phyloP scores from a whole-genome alignment of 495 filamentous ascomycete genomes.

The Podospora anserina region DNA sequence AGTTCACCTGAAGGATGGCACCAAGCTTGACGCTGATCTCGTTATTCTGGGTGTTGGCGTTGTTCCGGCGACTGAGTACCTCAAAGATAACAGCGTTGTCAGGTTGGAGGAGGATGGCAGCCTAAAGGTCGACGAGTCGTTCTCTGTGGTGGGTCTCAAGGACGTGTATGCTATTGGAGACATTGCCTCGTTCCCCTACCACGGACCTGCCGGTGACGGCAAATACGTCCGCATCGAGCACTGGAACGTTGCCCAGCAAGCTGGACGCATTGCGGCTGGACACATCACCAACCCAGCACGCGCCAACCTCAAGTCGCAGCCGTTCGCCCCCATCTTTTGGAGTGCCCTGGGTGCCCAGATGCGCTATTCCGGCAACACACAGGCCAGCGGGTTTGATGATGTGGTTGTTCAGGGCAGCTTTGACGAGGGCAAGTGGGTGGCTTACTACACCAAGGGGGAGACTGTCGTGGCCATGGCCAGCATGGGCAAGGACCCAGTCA shows the following conservation, averaged over 20 bases:
- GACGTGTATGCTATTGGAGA: conserved; percentile 94
- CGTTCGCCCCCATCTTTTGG: conserved; percentile 95
- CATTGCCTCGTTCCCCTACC: conserved; percentile 92
- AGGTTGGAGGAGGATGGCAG: conserved; percentile 77
- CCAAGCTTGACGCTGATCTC: conserved; percentile 77
- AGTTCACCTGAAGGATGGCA: conserved; percentile 83
- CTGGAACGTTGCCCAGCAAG: conserved; percentile 96
- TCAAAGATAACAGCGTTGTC: conserved; percentile 67
- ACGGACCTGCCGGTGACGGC: conserved; percentile 78
- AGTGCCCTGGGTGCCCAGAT: conserved; percentile 84
- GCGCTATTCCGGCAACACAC: conserved; percentile 85
- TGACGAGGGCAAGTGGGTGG: conserved; percentile 79
- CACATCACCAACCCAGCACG: conserved; percentile 67
- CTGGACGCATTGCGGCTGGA: conserved; percentile 71
- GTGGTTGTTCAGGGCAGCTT: conserved; percentile 71
- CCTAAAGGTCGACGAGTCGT: conserved; percentile 70
- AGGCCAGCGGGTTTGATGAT: conserved; percentile 73
- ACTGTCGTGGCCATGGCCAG: conserved; percentile 87
- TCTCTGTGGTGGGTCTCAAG: conserved; percentile 66
- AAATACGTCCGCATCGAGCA: conserved; percentile 77
- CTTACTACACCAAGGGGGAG: conserved; percentile 84
- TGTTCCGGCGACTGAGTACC: conserved; percentile 76
- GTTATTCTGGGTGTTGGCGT: conserved; percentile 92
- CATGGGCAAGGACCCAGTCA: conserved; percentile 86
- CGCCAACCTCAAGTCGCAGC: conserved; percentile 55